Conservation (phyloP, 495 filamentous ascomycete species). For the Penicillium alfredii region DNA sequence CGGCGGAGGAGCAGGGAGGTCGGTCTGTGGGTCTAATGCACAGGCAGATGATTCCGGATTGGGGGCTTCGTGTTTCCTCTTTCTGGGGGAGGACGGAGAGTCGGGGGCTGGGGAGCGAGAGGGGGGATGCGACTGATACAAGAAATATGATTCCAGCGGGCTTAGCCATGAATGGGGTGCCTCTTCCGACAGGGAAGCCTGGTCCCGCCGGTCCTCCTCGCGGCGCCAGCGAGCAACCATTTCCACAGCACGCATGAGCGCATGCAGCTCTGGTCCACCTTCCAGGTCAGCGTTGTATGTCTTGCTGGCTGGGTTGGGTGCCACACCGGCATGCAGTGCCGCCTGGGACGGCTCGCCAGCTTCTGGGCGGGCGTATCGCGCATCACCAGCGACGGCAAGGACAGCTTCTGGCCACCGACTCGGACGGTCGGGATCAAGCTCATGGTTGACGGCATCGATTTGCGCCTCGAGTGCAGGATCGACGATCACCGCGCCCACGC, state of each 20-base stretch:
- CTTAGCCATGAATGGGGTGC: conserved; percentile 20
- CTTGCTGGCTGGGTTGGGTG: conserved; percentile 26
- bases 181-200: background rate
- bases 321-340: conserved; percentile 14
- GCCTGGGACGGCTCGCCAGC: conserved; percentile 28
- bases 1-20: conserved; percentile 16
- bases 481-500: conserved; percentile 77
- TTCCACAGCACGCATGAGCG: conserved; percentile 78
- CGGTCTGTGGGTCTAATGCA: no score
- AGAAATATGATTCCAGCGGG: conserved; percentile 33
- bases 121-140: conserved; percentile 16
- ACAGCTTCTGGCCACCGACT: conserved; percentile 38
- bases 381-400: conserved; percentile 73
- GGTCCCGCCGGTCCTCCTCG: conserved; percentile 11
- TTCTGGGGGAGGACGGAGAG: conserved; percentile 11
- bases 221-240: conserved; percentile 70
- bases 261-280: conserved; percentile 76
- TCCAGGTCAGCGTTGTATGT: conserved; percentile 30
- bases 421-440: conserved; percentile 12
- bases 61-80: conserved; percentile 18
- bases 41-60: conserved; percentile 9
- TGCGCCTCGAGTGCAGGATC: conserved; percentile 44
- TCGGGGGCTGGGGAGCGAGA: background rate
- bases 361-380: conserved; percentile 54
- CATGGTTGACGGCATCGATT: conserved; percentile 20